Base-by-base conservation (phyloP, 2,329 filamentous ascomycete species). In the Cladophialophora immunda region DNA sequence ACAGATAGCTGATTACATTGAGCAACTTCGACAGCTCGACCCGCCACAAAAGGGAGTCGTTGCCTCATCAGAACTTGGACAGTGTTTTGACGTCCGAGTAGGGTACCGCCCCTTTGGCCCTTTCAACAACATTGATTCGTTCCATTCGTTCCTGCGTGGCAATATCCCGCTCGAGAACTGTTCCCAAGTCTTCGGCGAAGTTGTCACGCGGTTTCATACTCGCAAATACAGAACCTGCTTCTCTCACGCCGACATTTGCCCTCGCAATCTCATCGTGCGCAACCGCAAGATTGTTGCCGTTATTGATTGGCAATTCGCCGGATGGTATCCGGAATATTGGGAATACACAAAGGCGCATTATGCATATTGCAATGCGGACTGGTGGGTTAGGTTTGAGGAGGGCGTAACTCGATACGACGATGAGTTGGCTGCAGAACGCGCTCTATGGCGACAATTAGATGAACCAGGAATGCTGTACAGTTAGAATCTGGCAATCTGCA, bases 301-400 rank as follows among this genome's bases (percentile, higher is more conserved):
- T 25, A 62, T 74, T 27, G 72, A 75, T 27, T 74, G 72, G 73
- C 71, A 74, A 68, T 67, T 68, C 52, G 66, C 71, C 6, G 69
- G 70, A 4, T 75, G 66, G 65, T 75, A 73, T 63, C 73, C 72
- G 0, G 69, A 74, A 52, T 73, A 73, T 50, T 74, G 68, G 72
- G 70, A 73, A 57, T 73, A 69, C 63, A 61, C 71, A 34, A 73
- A 73, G 58, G 38, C 56, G 19, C 36, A 58, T 47, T 58, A 58
- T 58, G 32, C 55, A 15, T 58, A 47, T 38, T 47, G n/a, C 57
- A 59, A 50, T n/a, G 11, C 3, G 13, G 55, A 58, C 32, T 58
- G 55, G 32, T 41, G 32, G n/a, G 41, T 22, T 4, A 29, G 25
- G 17, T 45, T 59, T 27, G 57, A 59, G 57, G 13, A 47, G 5